Evolutionary conservation across 108 stramenopile species (phyloP).

Genomic region (Pseudonitzschia multistriata): DNA sequence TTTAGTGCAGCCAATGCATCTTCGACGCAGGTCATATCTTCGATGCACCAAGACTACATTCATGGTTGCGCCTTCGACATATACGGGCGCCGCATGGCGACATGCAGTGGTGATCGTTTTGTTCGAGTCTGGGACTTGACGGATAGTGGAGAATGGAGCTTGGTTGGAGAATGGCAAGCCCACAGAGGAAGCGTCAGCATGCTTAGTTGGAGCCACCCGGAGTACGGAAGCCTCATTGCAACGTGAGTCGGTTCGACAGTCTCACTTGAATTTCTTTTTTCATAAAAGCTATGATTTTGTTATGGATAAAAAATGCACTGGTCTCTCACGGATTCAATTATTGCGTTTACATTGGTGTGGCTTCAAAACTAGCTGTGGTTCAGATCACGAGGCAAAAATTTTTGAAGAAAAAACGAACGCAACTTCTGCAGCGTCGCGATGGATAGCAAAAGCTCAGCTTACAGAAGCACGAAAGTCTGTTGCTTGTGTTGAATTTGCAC

Average conservation of each 20-base stretch:
- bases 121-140: slow-evolving; percentile 89
- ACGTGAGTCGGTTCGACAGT: slow-evolving; percentile 29
- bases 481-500: slow-evolving; percentile 88
- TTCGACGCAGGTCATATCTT: slow-evolving; percentile 30
- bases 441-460: slow-evolving; percentile 76
- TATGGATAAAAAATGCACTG: not conserved
- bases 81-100: slow-evolving; percentile 94
- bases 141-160: slow-evolving; percentile 64
- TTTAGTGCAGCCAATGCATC: slow-evolving; percentile 1
- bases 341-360: not conserved
- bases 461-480: slow-evolving; percentile 83
- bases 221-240: slow-evolving; percentile 92
- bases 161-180: slow-evolving; percentile 81
- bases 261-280: not conserved
- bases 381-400: slow-evolving; percentile 82
- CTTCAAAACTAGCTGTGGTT: slow-evolving; percentile 46
- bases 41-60: slow-evolving; percentile 67
- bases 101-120: slow-evolving; percentile 82
- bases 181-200: slow-evolving; percentile 81
- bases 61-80: slow-evolving; percentile 86
- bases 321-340: not conserved
- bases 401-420: slow-evolving; percentile 86
- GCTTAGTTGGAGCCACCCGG: slow-evolving; percentile 93
- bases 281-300: not conserved
- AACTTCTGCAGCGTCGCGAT: slow-evolving; percentile 47